Evolutionary conservation across 345 rosid species (phyloP), one percentile per base, ranked within the genome.

Genomic region (Eucalyptus tenuipes): DNA sequence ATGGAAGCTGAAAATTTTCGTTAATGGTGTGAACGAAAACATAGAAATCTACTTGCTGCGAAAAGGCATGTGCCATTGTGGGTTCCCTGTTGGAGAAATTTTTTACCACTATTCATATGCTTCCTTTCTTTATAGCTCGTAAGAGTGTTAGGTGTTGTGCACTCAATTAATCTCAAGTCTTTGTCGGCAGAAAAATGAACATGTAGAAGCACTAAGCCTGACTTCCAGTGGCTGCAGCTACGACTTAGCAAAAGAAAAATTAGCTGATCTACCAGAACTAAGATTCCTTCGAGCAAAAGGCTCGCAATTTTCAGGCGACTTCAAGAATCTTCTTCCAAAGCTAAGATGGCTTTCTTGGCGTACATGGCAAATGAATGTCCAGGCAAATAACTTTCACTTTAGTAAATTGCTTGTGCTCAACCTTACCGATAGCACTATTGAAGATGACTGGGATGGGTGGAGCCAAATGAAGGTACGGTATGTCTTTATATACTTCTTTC

Each of bases 341-440:
- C 2, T 64, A 64, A 64, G 20, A 64, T 64, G 75, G 75, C 75
- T 64, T 64, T 64, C 75, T 64, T 64, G 75, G 37, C 71, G 7
- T 0, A n/a, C 1, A 13, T 6, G 3, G 4, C 3, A 8, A 64
- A n/a, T 0, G 0, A 7, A 1, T n/a, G 4, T n/a, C 10, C 18
- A n/a, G 0, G 71, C 1, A 7, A 29, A 7, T 2, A 64, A 64
- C 71, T 64, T 64, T 29, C 10, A 14, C 37, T 13, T 64, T 13
- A 64, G 37, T 64, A 14, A 0, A 7, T 64, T 64, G 37, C 1
- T 64, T 3, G 71, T 64, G 71, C 71, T 61, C 18, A 2, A n/a
- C 71, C 71, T 64, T 61, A 7, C 37, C 2, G 0, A 14, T 13
- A 64, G 71, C 17, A 8, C 13, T 64, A 64, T 64, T 14, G 18